Base-by-base conservation (phyloP, 2,329 filamentous ascomycete genomes). In the Periglandula ipomoeae region DNA sequence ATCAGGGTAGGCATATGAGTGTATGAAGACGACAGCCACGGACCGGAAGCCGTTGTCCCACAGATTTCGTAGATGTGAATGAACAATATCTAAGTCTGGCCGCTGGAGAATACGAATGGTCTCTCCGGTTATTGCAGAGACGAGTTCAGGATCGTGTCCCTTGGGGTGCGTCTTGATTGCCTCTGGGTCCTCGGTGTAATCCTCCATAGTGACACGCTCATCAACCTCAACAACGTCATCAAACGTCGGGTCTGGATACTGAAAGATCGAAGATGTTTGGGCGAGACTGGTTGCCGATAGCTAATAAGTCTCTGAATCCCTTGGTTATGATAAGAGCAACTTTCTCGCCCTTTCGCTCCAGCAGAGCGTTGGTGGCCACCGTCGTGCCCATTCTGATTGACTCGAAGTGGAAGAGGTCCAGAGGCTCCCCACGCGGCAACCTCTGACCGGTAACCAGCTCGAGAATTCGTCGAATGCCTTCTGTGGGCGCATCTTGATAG, bases 311-410 rank as follows among this genome's bases (percentile, higher is more conserved):
- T 52, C 80, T 79, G 68, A 88, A 88, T 0, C 85, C 85, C 49
- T 79, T 82, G 3, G 82, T 87, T 0, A 84, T 81, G 2, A 89
- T 71, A 57, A 89, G 73, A 0, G 82, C 85, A 53, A 85, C 82
- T 35, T 75, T 75, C 56, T 87, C 83, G 23, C 85, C 85, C 61
- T 88, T 88, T 39, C 84, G 69, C 59, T 89, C 84, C 2, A 89
- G 67, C 19, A 89, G 65, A 1, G 85, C 85, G 61, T 88, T 88
- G 0, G 85, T 89, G 2, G 84, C 85, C 2, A 89, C 84, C 0
- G 85, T 88, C 0, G 85, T 89, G n/a, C 85, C 85, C 83, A 88
- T 88, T 19, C 85, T 79, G 58, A 87, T 87, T 49, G 79, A 84
- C 61, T 85, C 81, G 32, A 70, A 61, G 9, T 61, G 58, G 1